phyloP scores from a whole-genome alignment of 495 filamentous ascomycete species.

The Recurvomyces mirabilis region DNA sequence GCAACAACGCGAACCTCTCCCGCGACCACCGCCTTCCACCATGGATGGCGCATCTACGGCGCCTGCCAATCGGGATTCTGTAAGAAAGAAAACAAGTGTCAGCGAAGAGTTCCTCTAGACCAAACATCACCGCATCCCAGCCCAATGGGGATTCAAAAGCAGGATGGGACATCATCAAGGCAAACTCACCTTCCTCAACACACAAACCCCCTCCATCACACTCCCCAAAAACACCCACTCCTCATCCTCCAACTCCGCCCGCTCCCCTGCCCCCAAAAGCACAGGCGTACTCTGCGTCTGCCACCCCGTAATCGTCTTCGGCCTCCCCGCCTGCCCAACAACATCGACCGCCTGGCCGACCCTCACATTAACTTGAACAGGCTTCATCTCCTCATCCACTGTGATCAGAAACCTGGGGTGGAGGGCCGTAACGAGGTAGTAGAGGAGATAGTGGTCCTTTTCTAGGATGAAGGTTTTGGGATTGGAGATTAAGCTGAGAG shows the following conservation, averaged over 20 bases:
- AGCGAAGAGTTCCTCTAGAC: too few species aligned
- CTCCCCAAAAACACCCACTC: constrained; percentile 85
- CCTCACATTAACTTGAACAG: constrained; percentile 87
- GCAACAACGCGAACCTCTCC: too few species aligned
- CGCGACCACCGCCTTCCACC: neutral
- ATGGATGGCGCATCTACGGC: too few species aligned
- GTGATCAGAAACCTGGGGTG: constrained; percentile 93
- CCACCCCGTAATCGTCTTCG: constrained; percentile 99
- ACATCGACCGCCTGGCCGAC: constrained; percentile 98
- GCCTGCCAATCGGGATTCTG: constrained; percentile 16
- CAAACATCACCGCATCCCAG: neutral
- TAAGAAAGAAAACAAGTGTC: neutral
- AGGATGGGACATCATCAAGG: too few species aligned
- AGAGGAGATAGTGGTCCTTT: constrained; percentile 86
- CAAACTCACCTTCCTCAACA: constrained; percentile 91
- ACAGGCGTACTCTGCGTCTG: constrained; percentile 98
- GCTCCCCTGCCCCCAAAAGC: constrained; percentile 80
- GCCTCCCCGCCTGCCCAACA: constrained; percentile 89
- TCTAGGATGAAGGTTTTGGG: constrained; percentile 88
- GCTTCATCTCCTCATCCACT: constrained; percentile 86
- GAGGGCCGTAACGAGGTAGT: constrained; percentile 96
- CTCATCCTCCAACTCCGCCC: constrained; percentile 95
- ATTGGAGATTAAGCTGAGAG: constrained; percentile 76
- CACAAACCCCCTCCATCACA: constrained; percentile 88
- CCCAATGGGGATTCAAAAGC: neutral